Conservation (phyloP, 2,329 filamentous ascomycete genomes). For the Penicillium sp. region DNA sequence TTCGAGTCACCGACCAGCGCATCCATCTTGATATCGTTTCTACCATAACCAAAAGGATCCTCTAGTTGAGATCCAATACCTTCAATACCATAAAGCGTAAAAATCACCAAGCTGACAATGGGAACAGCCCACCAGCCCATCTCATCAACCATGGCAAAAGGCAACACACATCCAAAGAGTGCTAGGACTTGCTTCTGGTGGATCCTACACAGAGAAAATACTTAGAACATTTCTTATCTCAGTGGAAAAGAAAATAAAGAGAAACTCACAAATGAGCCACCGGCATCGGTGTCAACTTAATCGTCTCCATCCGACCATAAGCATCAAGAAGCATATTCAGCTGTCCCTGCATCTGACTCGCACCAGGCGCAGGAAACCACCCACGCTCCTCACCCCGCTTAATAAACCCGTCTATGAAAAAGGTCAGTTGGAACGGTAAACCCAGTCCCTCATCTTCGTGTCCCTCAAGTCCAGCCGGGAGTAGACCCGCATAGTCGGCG, state of each 20-base stretch:
- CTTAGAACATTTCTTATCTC: constrained; percentile 1
- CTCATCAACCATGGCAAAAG: constrained; percentile 58
- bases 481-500: constrained; percentile 48
- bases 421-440: constrained; percentile 55
- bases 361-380: constrained; percentile 57
- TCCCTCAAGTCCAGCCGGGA: constrained; percentile 48
- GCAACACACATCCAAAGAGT: constrained; percentile 55
- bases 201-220: constrained; percentile 45
- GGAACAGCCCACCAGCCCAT: constrained; percentile 59
- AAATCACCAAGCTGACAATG: constrained; percentile 55
- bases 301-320: constrained; percentile 60
- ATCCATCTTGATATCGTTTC: constrained; percentile 64
- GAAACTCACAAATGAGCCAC: constrained; percentile 51
- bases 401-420: constrained; percentile 57
- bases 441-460: constrained; percentile 56
- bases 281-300: constrained; percentile 58
- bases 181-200: constrained; percentile 60
- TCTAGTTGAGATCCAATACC: constrained; percentile 59
- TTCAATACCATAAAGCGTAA: constrained; percentile 60
- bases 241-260: no score
- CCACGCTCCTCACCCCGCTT: constrained; percentile 50
- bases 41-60: constrained; percentile 61
- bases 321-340: constrained; percentile 53
- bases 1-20: constrained; percentile 57
- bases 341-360: constrained; percentile 53